Percentiles rank a stretch among this genome's conserved stretches.
phyloP scores from a whole-genome alignment of 2,329 filamentous ascomycete genomes.

The Aspergillus phoenicis region DNA sequence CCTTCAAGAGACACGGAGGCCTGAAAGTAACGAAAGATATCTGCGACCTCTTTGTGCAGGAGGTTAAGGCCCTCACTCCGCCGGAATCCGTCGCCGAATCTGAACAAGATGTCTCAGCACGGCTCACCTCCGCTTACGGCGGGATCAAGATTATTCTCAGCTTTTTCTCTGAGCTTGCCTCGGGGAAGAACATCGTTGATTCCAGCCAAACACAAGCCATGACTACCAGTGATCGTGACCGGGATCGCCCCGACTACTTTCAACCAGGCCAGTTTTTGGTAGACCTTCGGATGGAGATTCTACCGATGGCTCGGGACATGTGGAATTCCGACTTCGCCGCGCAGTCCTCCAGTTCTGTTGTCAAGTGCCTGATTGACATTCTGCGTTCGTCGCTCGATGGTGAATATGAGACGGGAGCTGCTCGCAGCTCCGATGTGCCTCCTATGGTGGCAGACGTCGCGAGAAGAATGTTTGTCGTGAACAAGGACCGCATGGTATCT shows the following conservation, averaged over 20 bases:
- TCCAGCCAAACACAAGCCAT: slow-evolving; percentile 64
- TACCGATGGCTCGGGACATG: slow-evolving; percentile 74
- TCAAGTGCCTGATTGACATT: slow-evolving; percentile 80
- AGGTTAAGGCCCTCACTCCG: slow-evolving; percentile 54
- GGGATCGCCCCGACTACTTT: slow-evolving; percentile 63
- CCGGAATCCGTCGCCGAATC: slow-evolving; percentile 44
- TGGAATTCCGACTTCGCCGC: slow-evolving; percentile 88
- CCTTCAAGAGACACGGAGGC: slow-evolving; percentile 81
- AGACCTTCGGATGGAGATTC: slow-evolving; percentile 77
- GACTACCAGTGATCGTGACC: slow-evolving; percentile 57
- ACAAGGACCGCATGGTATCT: slow-evolving; percentile 49
- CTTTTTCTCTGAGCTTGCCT: slow-evolving; percentile 75
- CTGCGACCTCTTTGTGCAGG: slow-evolving; percentile 67
- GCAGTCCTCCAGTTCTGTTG: slow-evolving; percentile 73
- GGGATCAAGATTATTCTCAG: slow-evolving; percentile 81
- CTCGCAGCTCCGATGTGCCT: slow-evolving; percentile 63
- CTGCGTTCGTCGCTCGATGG: slow-evolving; percentile 74
- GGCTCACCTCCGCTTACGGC: slow-evolving; percentile 56
- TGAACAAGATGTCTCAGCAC: slow-evolving; percentile 44
- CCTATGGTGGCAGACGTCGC: slow-evolving; percentile 49
- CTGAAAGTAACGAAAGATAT: slow-evolving; percentile 73
- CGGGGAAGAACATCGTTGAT: slow-evolving; percentile 78
- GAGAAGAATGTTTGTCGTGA: slow-evolving; percentile 57
- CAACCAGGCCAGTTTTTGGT: slow-evolving; percentile 76
- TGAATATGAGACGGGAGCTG: slow-evolving; percentile 72